A percentile compares a stretch with the other conserved stretches of the same genome.
phyloP scores from a whole-genome alignment of 805 yeast species.

The Candida stauntonica region DNA sequence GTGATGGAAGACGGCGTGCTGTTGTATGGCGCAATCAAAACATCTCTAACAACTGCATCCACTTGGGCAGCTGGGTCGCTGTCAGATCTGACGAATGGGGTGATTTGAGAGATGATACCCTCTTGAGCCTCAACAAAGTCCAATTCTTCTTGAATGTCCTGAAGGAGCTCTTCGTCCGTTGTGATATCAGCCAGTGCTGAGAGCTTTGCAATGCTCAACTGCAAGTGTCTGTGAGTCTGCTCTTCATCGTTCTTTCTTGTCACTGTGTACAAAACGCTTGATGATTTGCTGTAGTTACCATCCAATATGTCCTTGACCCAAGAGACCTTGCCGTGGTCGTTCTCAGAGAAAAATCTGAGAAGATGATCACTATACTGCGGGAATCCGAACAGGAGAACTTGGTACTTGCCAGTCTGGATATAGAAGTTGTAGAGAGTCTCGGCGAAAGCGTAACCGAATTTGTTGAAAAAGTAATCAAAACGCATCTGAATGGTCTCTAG shows the following conservation, averaged over 20 bases:
- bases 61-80: conserved; percentile 26
- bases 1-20: conserved; percentile 17
- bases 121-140: conserved; percentile 48
- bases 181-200: conserved; percentile 42
- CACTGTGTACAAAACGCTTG: conserved; percentile 41
- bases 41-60: conserved; percentile 22
- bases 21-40: conserved; percentile 22
- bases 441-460: conserved; percentile 69
- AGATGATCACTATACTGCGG: conserved; percentile 47
- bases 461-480: conserved; percentile 50
- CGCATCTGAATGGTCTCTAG: conserved; percentile 19
- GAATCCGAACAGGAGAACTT: conserved; percentile 52
- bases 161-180: conserved; percentile 27
- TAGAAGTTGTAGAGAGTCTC: conserved; percentile 55
- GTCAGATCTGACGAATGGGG: conserved; percentile 29
- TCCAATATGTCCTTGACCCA: conserved; percentile 69
- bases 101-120: conserved; percentile 29
- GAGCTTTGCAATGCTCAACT: conserved; percentile 69
- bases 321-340: conserved; percentile 48
- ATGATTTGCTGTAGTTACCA: conserved; percentile 46
- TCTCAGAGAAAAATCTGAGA: conserved; percentile 46
- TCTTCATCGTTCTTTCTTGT: conserved; percentile 38
- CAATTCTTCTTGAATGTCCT: conserved; percentile 47
- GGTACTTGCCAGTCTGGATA: conserved; percentile 46
- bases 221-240: conserved; percentile 45